phyloP scores from a whole-genome alignment of 2,329 filamentous ascomycete species.

The Fusarium praegraminearum region DNA sequence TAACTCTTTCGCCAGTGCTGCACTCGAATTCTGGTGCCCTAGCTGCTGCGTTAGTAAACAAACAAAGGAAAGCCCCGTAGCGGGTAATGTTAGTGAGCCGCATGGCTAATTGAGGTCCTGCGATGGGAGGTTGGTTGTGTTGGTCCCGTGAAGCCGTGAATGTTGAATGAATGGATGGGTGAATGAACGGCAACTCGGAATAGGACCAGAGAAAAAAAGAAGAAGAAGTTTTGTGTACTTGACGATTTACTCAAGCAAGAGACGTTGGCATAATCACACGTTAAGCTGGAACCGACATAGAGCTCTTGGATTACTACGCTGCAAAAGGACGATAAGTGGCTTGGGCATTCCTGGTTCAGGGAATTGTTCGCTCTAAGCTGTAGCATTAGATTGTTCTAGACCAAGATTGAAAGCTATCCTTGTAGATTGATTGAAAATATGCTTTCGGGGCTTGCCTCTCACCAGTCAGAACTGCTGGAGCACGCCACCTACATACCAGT shows the following conservation, averaged over 20 bases:
- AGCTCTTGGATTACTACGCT: not conserved
- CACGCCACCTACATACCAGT: not conserved
- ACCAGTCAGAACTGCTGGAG: not conserved
- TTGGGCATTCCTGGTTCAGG: not conserved
- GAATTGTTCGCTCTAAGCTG: not conserved
- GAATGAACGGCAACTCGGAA: not conserved
- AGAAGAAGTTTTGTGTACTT: not conserved
- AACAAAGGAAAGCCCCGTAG: not conserved
- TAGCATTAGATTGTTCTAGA: not conserved
- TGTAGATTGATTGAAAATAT: not conserved
- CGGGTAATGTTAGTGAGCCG: not conserved
- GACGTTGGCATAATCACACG: not conserved
- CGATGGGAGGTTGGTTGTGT: not conserved
- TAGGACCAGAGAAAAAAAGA: not conserved
- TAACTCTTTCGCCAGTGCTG: not conserved
- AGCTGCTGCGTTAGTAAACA: not conserved
- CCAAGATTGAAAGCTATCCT: not conserved
- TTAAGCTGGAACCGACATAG: not conserved
- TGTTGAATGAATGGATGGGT: not conserved
- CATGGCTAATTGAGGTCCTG: not conserved
- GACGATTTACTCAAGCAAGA: not conserved
- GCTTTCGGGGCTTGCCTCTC: not conserved
- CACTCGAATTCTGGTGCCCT: slow-evolving; percentile 10
- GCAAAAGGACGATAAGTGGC: not conserved
- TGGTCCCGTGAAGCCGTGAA: not conserved